Evolutionary conservation across 1,284 basidiomycete genomes (phyloP).

Genomic region (Neolentinus lepideus): DNA sequence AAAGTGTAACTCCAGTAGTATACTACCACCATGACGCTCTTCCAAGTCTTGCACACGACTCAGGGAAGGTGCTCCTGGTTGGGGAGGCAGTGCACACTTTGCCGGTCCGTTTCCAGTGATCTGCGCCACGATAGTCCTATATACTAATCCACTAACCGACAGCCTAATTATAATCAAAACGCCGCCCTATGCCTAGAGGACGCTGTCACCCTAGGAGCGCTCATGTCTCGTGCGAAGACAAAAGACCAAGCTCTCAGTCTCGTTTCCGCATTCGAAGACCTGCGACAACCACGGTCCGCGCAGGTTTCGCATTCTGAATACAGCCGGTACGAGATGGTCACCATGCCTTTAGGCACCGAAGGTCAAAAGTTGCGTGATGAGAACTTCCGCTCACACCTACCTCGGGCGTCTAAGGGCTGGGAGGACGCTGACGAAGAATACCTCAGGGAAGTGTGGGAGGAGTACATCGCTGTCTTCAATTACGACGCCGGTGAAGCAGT

Average conservation of each 20-base stretch:
- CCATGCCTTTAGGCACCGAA: slow-evolving; percentile 10
- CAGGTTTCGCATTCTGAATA: slow-evolving; percentile 11
- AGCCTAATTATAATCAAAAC: slow-evolving; percentile 18
- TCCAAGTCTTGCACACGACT: slow-evolving; percentile 11
- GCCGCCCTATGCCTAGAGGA: slow-evolving; percentile 20
- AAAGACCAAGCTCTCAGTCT: slow-evolving; percentile 14
- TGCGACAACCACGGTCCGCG: slow-evolving; percentile 15
- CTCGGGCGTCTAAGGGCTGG: background rate
- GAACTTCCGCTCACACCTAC: slow-evolving; percentile 5
- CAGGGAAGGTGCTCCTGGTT: slow-evolving; percentile 10
- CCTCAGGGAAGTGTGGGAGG: slow-evolving; percentile 9
- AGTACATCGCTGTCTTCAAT: slow-evolving; percentile 10
- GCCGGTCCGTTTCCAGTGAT: slow-evolving; percentile 7
- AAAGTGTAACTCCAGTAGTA: background rate
- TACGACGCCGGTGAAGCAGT: slow-evolving; percentile 13
- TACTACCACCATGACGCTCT: background rate
- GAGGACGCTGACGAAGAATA: slow-evolving; percentile 11
- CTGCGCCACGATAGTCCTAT: background rate
- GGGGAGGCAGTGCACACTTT: slow-evolving; percentile 15
- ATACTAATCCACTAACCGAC: background rate
- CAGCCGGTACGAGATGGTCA: slow-evolving; percentile 8
- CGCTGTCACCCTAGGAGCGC: slow-evolving; percentile 19
- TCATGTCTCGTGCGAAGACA: slow-evolving; percentile 17
- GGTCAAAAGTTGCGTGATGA: slow-evolving; percentile 12
- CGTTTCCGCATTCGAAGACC: slow-evolving; percentile 18